phyloP scores from a whole-genome alignment of 2,329 filamentous ascomycete genomes.

The Rhynchosporium secalis region DNA sequence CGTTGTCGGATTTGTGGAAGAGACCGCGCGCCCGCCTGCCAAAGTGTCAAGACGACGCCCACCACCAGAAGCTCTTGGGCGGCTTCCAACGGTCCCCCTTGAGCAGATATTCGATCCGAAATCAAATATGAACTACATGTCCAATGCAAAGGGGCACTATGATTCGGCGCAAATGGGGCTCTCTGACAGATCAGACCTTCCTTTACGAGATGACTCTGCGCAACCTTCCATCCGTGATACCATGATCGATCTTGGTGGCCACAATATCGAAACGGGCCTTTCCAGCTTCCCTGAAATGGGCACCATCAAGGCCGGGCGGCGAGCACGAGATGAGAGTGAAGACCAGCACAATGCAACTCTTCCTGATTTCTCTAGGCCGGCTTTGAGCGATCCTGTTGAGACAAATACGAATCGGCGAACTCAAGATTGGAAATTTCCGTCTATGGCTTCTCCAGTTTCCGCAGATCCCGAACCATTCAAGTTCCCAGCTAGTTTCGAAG shows the following conservation, averaged over 20 bases:
- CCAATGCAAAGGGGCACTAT: constrained; percentile 63
- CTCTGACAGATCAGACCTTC: constrained; percentile 52
- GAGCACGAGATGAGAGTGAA: constrained; percentile 26
- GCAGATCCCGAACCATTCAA: constrained; percentile 54
- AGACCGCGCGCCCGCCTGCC: constrained; percentile 49
- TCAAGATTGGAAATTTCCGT: constrained; percentile 60
- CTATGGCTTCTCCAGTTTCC: constrained; percentile 53
- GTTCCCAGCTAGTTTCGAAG: constrained; percentile 46
- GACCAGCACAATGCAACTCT: constrained; percentile 29
- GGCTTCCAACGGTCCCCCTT: constrained; percentile 55
- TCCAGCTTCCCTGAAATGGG: constrained; percentile 62
- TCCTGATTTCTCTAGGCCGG: constrained; percentile 49
- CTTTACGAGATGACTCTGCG: constrained; percentile 57
- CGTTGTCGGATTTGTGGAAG: constrained; percentile 52
- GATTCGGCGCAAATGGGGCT: constrained; percentile 42
- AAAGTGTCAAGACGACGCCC: constrained; percentile 52
- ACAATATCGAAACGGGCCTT: constrained; percentile 55
- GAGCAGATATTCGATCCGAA: constrained; percentile 68
- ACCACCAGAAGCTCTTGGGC: constrained; percentile 58
- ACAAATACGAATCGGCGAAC: constrained; percentile 52
- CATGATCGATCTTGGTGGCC: constrained; percentile 64
- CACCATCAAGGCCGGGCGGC: constrained; percentile 49
- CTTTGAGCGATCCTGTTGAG: constrained; percentile 60
- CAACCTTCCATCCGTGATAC: constrained; percentile 57
- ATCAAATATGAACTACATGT: constrained; percentile 63